Evolutionary conservation across 2,329 filamentous ascomycete species (phyloP).

Genomic region (Lachnellula occidentalis): DNA sequence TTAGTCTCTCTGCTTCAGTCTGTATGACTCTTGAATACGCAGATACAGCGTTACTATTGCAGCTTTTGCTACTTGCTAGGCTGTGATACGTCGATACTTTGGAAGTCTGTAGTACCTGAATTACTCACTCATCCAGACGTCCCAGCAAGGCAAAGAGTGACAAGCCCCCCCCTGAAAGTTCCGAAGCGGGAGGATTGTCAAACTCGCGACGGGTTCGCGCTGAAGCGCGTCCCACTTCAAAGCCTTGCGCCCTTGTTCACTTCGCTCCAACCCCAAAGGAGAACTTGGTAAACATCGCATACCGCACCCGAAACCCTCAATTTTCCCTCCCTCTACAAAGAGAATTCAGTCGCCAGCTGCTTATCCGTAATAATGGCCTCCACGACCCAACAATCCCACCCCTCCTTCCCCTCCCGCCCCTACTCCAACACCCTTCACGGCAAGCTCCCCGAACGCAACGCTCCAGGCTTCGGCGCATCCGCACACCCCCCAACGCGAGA

Average conservation of each 20-base stretch:
- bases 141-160: not conserved
- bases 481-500: conserved; percentile 30
- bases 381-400: conserved; percentile 39
- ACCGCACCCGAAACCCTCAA: not conserved
- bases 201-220: not conserved
- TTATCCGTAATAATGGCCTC: conserved; percentile 33
- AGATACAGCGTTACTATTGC: not conserved
- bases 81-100: not conserved
- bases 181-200: not conserved
- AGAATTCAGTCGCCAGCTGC: not conserved
- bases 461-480: conserved; percentile 33
- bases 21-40: conserved; percentile 13
- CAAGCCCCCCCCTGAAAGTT: not conserved
- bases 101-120: too few relatives aligned
- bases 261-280: not conserved
- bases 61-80: not conserved
- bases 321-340: not conserved
- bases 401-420: conserved; percentile 43
- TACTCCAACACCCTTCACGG: conserved; percentile 38
- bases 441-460: conserved; percentile 45
- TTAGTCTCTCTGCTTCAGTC: conserved; percentile 15
- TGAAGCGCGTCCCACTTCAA: not conserved
- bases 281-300: not conserved
- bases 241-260: not conserved
- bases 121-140: not conserved